Base-by-base conservation (phyloP, 2,329 filamentous ascomycete genomes). In the Talaromyces sp. region DNA sequence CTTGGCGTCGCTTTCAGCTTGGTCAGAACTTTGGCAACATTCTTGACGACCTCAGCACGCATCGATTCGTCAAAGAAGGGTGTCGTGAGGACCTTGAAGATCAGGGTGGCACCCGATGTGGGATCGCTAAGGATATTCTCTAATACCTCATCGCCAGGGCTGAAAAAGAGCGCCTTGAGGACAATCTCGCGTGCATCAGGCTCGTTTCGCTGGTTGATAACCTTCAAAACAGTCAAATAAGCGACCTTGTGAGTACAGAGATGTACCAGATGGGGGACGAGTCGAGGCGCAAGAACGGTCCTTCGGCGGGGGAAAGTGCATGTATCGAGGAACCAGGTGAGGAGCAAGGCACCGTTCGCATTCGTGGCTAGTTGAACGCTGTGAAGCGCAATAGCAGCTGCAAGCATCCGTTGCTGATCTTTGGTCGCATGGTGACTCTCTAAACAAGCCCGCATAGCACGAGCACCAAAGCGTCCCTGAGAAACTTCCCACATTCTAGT, bases 181-280 rank as follows among this genome's bases (percentile, higher is more conserved):
- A 99, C 91, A 55, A 86, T 90, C 71, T 99, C 93, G 13, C 95
- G 87, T 3, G 95, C 95, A 64, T 98, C 93, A 0, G 91, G 84
- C 77, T 99, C 95, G 36, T 93, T 91, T 72, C 96, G 92, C 76
- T 99, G 95, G 74, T 99, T 99, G 76, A 99, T 96, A 57, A 98
- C 92, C 80, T 99, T 99, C 62, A 99, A 82, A 1, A 99, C 93
- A 0, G 95, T 99, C 64, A 98, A 82, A 72, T 98, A 98, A 0
- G 95, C 95, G 60, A 99, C 93, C 82, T 98, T 98, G 82, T 99
- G 95, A 0, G 95, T 98, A 82, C 95, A 98, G 7, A 99, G 84
- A 72, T 97, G 92, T 27, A 97, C 92, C 33, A 99, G 82, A 72
- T 96, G 92, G 47, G 95, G 93, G 17, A 97, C 92, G 27, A 99